Percentiles rank a stretch among this genome's conserved stretches.
Evolutionary conservation across 257 asterid species (phyloP).

Genomic region (Solanum chmielewskii): DNA sequence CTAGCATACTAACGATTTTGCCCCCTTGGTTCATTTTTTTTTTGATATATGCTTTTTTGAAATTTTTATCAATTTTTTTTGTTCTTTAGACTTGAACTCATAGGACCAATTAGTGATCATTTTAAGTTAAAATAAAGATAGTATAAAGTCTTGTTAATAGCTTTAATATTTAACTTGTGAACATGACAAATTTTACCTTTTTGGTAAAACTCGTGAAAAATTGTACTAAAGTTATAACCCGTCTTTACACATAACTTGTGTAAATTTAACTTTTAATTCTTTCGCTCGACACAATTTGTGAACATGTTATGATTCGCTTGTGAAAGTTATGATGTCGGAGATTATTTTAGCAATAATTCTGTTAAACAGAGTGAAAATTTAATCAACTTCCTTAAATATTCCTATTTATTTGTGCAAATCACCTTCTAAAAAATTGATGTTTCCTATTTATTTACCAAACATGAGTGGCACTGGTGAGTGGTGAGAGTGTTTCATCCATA

Average conservation of each 20-base stretch:
- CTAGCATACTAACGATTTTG: no score
- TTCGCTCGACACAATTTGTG: not conserved
- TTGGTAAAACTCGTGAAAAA: not conserved
- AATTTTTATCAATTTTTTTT: no score
- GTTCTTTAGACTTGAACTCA: no score
- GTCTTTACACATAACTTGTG: not conserved
- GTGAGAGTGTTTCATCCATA: no score
- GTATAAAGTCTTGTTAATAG: not conserved
- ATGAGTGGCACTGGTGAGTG: no score
- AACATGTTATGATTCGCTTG: not conserved
- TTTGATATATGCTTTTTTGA: no score
- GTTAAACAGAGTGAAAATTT: not conserved
- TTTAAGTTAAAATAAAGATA: not conserved
- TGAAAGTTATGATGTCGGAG: not conserved
- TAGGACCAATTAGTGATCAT: not conserved
- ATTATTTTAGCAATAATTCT: not conserved
- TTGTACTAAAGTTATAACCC: not conserved
- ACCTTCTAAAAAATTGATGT: not conserved
- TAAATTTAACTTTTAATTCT: not conserved
- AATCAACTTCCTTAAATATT: not conserved
- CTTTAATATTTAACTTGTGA: not conserved
- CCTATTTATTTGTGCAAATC: not conserved
- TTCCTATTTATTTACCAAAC: no score
- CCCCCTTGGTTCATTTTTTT: no score
- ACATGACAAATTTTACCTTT: no score